These are phyloP conservation scores for Teratosphaeria gauchensis DNA, from an alignment of 2,329 filamentous ascomycete species.

Conservation along the genomic window DNA sequence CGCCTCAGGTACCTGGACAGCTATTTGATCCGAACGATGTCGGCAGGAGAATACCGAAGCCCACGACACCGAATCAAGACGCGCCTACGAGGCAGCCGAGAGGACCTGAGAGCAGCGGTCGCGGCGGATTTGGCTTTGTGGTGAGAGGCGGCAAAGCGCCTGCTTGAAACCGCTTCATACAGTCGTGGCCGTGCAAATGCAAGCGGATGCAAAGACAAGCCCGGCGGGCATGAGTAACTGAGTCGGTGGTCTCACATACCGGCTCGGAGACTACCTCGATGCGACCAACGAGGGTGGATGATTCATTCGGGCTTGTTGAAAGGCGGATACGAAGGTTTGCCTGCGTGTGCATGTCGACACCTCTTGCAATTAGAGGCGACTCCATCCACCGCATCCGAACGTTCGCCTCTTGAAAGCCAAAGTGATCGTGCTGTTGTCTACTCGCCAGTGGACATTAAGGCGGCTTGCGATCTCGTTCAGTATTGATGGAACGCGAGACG, in stretches of 20 bases:
- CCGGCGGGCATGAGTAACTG: not conserved
- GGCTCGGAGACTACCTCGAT: not conserved
- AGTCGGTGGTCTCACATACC: not conserved
- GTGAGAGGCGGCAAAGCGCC: slow-evolving; percentile 49
- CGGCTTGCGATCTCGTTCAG: no score
- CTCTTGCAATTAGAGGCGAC: no score
- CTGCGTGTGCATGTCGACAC: no score
- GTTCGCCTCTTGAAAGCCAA: no score
- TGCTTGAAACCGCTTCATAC: not conserved
- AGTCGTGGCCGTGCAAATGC: not conserved
- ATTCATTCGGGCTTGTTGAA: not conserved
- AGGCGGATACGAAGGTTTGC: no score
- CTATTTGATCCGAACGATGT: slow-evolving; percentile 70
- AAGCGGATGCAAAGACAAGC: not conserved
- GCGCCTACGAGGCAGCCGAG: slow-evolving; percentile 64
- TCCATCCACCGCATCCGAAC: no score
- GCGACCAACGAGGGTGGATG: not conserved
- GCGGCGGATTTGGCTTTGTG: slow-evolving; percentile 69
- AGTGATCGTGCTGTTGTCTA: no score
- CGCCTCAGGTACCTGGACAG: slow-evolving; percentile 23
- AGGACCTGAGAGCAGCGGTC: slow-evolving; percentile 67
- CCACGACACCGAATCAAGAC: slow-evolving; percentile 48
- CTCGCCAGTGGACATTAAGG: no score
- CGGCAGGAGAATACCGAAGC: slow-evolving; percentile 37
- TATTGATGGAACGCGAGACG: no score